Evolutionary conservation across 2,329 filamentous ascomycete species (phyloP), one percentile per base, ranked within the genome.

Genomic region (Exserohilum turcica): DNA sequence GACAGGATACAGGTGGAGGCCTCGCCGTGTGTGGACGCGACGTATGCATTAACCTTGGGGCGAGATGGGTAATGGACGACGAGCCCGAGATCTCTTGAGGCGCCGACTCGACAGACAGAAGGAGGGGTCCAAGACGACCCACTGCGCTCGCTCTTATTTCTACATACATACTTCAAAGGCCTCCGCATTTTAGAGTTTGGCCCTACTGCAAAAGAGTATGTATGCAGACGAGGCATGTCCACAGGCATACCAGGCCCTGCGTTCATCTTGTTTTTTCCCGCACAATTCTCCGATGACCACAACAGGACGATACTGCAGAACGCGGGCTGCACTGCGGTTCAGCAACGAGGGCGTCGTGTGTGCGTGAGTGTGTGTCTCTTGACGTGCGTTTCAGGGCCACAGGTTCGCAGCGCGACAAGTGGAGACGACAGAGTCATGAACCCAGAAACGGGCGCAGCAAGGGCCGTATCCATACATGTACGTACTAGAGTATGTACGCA

Each of bases 381-480:
- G 28, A 36, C 19, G 35, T 53, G 15, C 37, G 48, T 52, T 58
- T 58, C 52, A 56, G 43, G 49, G 7, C 47, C 38, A 56, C 35
- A 61, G 37, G 57, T 63, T 60, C 56, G 40, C 39, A 52, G 52
- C 47, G 52, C 52, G 46, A 53, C 48, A 38, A 7, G 51, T 43
- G 46, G 46, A 49, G 42, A 27, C 38, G 24, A 7, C 36, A 44
- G 27, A 16, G 44, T 56, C 63, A 54, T 45, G 48, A 51, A 43
- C 59, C 37, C 50, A 43, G 42, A 39, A 40, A 42, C 54, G 54
- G 54, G 45, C 54, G 50, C 44, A 24, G 21, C 21, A 24, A 24
- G 21, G 21, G 21, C 21, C 21, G 21, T 7, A 24, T 24, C n/a
- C n/a, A n/a, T n/a, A n/a, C n/a, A n/a, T n/a, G n/a, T n/a, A n/a